Percentiles rank a stretch among this genome's conserved stretches.
phyloP scores from a whole-genome alignment of 208 protist genomes.

The Vickermania spadyakhi region DNA sequence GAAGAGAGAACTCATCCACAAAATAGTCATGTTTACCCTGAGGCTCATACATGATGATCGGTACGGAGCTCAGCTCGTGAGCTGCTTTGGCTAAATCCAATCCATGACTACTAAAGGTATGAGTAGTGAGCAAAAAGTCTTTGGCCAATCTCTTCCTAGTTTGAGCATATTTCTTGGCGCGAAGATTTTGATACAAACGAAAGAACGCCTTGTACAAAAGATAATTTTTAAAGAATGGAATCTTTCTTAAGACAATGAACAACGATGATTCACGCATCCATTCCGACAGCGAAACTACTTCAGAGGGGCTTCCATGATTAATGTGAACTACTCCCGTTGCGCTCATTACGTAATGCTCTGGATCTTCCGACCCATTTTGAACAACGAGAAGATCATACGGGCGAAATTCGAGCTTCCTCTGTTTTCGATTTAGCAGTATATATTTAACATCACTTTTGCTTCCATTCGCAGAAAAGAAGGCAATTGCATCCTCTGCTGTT shows the following conservation, averaged over 20 bases:
- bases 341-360: slow-evolving; percentile 92
- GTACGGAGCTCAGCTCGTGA: slow-evolving; percentile 60
- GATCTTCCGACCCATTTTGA: slow-evolving; percentile 46
- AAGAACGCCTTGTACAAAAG: slow-evolving; percentile 88
- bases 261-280: slow-evolving; percentile 89
- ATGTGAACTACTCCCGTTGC: slow-evolving; percentile 91
- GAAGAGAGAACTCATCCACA: slow-evolving; percentile 72
- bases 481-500: slow-evolving; percentile 89
- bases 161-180: slow-evolving; percentile 63
- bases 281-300: slow-evolving; percentile 87
- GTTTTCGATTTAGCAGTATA: slow-evolving; percentile 82
- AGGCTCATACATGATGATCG: slow-evolving; percentile 72
- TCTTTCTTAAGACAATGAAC: slow-evolving; percentile 88
- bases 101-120: slow-evolving; percentile 70
- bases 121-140: slow-evolving; percentile 79
- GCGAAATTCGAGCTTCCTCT: slow-evolving; percentile 71
- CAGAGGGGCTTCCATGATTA: slow-evolving; percentile 71
- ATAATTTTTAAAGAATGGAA: slow-evolving; percentile 91
- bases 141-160: slow-evolving; percentile 53
- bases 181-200: slow-evolving; percentile 65
- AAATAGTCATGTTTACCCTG: slow-evolving; percentile 85
- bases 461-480: slow-evolving; percentile 90
- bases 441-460: slow-evolving; percentile 88
- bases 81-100: slow-evolving; percentile 75
- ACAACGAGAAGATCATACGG: slow-evolving; percentile 91